Evolutionary conservation across 2,329 filamentous ascomycete species (phyloP).

Genomic region (Orbilia ellipsospora): DNA sequence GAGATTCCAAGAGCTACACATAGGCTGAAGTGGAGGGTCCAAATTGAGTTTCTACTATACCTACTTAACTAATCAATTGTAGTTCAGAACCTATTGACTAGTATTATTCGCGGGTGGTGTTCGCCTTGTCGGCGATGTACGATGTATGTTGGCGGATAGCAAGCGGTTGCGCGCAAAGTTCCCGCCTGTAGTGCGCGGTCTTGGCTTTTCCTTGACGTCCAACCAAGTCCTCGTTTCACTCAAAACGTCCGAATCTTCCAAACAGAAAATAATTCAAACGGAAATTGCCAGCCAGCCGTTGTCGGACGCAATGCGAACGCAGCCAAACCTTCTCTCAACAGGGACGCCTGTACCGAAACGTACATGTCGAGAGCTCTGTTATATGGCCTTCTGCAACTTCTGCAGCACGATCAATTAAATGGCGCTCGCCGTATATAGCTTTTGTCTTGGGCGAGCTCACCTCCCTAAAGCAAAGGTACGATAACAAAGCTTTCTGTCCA

Average conservation of each 20-base stretch:
- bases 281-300: constrained; percentile 20
- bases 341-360: constrained; percentile 11
- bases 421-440: constrained; percentile 30
- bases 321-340: not conserved
- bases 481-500: constrained; percentile 12
- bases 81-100: too few relatives aligned
- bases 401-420: constrained; percentile 27
- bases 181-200: constrained; percentile 29
- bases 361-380: constrained; percentile 19
- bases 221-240: too few relatives aligned
- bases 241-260: too few relatives aligned
- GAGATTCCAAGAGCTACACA: too few relatives aligned
- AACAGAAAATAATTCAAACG: not conserved
- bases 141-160: constrained; percentile 19
- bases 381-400: constrained; percentile 26
- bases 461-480: constrained; percentile 20
- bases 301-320: constrained; percentile 41
- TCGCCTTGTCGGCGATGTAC: not conserved
- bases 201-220: constrained; percentile 15
- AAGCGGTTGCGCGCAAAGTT: constrained; percentile 45
- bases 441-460: constrained; percentile 31
- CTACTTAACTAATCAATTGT: too few relatives aligned
- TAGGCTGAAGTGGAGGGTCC: too few relatives aligned
- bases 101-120: too few relatives aligned
- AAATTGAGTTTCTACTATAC: too few relatives aligned